Evolutionary conservation across 139 green algal species (phyloP).

Genomic region (Ettlia oleoabundans): DNA sequence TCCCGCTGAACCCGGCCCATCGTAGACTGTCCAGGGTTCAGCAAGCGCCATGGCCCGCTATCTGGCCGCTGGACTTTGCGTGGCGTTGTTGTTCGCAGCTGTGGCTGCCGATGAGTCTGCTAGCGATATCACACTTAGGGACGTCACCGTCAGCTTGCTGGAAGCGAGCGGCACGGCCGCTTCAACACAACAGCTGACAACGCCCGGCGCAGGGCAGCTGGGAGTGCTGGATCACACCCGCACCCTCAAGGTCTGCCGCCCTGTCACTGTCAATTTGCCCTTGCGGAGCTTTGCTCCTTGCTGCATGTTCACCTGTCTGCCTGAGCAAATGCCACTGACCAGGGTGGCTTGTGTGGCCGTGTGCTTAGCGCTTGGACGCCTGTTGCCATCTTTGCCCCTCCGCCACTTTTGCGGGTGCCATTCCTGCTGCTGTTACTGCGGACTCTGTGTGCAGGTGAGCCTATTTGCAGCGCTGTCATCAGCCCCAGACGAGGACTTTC

Average conservation of each 20-base stretch:
- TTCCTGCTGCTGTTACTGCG: too few species aligned
- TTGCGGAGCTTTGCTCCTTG: not conserved
- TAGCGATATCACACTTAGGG: constrained; percentile 7
- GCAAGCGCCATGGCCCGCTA: not conserved
- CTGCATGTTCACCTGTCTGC: too few species aligned
- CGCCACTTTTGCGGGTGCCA: too few species aligned
- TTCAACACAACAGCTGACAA: not conserved
- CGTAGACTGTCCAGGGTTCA: not conserved
- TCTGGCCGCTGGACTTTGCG: not conserved
- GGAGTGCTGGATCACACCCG: constrained; percentile 24
- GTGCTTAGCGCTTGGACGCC: too few species aligned
- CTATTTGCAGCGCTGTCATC: not conserved
- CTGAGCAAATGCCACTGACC: too few species aligned
- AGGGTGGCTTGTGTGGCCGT: too few species aligned
- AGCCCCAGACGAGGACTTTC: constrained; percentile 2
- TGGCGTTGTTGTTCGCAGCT: not conserved
- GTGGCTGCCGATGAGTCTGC: not conserved
- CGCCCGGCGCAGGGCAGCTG: not conserved
- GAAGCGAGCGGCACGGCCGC: constrained; percentile 10
- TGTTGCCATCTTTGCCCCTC: too few species aligned
- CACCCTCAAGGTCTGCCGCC: constrained; percentile 17
- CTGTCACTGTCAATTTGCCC: too few species aligned
- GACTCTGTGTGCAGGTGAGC: constrained; percentile 17
- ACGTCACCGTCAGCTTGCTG: constrained; percentile 22
- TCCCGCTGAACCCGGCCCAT: too few species aligned